These are phyloP conservation scores for Rhizopogon rudus DNA, from an alignment of 768 basidiomycete genomes.

Conservation along the genomic window DNA sequence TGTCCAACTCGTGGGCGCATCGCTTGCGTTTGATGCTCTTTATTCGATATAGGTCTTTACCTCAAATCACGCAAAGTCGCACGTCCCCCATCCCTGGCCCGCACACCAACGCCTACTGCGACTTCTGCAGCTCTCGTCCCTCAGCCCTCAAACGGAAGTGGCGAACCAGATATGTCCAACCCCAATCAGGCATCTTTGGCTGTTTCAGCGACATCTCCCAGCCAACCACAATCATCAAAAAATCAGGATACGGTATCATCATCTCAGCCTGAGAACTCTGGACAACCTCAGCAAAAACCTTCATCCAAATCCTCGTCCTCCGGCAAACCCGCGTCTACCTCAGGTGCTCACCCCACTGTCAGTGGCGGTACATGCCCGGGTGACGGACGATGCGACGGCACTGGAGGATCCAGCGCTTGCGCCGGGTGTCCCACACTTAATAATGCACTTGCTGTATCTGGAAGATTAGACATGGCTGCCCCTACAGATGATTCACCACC, in stretches of 20 bases:
- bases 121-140: slow-evolving; percentile 26
- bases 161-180: slow-evolving; percentile 32
- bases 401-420: slow-evolving; percentile 90
- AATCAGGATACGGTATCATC: slow-evolving; percentile 23
- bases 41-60: slow-evolving; percentile 63
- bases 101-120: slow-evolving; percentile 29
- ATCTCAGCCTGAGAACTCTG: slow-evolving; percentile 20
- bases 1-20: slow-evolving; percentile 32
- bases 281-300: slow-evolving; percentile 22
- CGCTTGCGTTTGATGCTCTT: slow-evolving; percentile 27
- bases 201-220: slow-evolving; percentile 16
- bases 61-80: slow-evolving; percentile 78
- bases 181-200: slow-evolving; percentile 30
- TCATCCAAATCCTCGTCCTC: slow-evolving; percentile 20
- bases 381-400: slow-evolving; percentile 96
- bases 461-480: slow-evolving; percentile 33
- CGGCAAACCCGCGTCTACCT: slow-evolving; percentile 21
- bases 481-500: slow-evolving; percentile 16
- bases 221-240: slow-evolving; percentile 26
- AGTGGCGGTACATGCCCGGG: slow-evolving; percentile 87
- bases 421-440: slow-evolving; percentile 96
- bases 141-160: slow-evolving; percentile 29
- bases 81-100: slow-evolving; percentile 58
- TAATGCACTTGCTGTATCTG: slow-evolving; percentile 58
- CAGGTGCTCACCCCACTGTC: slow-evolving; percentile 27